A percentile compares a stretch with the other conserved stretches of the same genome.
phyloP scores from a whole-genome alignment of 306 rosid genomes.

The Prunus dulcis region DNA sequence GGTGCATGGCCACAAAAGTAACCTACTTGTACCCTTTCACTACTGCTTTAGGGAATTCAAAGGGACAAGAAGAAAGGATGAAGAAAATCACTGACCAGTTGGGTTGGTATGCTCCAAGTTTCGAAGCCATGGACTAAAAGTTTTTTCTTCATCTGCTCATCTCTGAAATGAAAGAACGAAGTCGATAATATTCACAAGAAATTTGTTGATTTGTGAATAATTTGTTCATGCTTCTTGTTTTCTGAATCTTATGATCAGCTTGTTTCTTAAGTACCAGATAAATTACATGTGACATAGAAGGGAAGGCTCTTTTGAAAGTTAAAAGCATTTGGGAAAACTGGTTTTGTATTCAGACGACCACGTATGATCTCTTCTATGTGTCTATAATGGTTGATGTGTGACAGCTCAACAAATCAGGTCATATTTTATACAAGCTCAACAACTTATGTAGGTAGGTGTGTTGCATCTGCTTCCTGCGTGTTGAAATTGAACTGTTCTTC shows the following conservation, averaged over 20 bases:
- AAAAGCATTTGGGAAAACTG: too few species aligned
- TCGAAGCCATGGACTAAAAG: constrained; percentile 59
- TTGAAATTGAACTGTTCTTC: too few species aligned
- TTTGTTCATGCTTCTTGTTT: not conserved
- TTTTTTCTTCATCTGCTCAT: not conserved
- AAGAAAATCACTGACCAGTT: constrained; percentile 63
- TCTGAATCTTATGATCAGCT: not conserved
- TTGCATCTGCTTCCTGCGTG: too few species aligned
- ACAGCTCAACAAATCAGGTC: too few species aligned
- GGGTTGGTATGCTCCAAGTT: constrained; percentile 94
- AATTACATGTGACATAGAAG: too few species aligned
- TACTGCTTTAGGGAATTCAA: constrained; percentile 84
- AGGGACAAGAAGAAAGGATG: constrained; percentile 82
- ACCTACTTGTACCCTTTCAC: constrained; percentile 89
- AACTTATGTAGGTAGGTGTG: too few species aligned
- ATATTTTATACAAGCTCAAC: too few species aligned
- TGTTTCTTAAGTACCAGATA: too few species aligned
- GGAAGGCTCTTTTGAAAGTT: not conserved
- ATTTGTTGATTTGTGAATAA: not conserved
- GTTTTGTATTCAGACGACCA: too few species aligned
- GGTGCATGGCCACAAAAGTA: constrained; percentile 80
- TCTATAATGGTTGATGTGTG: too few species aligned
- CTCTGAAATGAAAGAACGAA: not conserved
- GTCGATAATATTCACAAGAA: not conserved
- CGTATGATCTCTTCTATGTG: too few species aligned